Conservation (phyloP, 2,329 filamentous ascomycete genomes). For the Cytospora piceicola region DNA sequence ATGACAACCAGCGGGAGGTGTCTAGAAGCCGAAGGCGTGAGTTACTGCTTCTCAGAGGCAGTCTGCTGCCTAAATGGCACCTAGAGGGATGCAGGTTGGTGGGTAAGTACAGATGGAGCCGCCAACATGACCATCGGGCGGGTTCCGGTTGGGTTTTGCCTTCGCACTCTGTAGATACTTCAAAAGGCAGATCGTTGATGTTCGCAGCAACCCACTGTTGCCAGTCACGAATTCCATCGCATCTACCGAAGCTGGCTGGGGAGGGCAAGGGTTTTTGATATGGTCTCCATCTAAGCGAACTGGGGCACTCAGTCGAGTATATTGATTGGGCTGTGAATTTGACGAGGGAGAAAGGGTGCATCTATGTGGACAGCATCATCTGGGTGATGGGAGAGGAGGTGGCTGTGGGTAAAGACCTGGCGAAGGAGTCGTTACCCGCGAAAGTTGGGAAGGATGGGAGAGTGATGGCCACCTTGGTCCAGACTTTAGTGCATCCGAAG, state of each 20-base stretch:
- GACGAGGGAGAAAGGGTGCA: constrained; percentile 43
- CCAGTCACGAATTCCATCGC: too few species aligned
- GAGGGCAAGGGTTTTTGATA: constrained; percentile 50
- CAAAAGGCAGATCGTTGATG: too few species aligned
- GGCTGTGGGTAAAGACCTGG: constrained; percentile 27
- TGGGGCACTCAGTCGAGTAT: constrained; percentile 54
- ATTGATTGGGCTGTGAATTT: constrained; percentile 50
- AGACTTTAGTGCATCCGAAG: constrained; percentile 30
- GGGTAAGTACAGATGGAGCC: too few species aligned
- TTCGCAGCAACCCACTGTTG: too few species aligned
- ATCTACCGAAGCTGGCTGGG: constrained; percentile 42
- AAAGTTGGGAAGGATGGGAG: constrained; percentile 32
- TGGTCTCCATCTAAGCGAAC: constrained; percentile 59
- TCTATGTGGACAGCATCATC: constrained; percentile 58
- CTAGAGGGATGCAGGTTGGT: too few species aligned
- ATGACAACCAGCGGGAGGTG: too few species aligned
- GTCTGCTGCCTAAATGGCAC: too few species aligned
- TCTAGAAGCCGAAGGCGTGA: too few species aligned
- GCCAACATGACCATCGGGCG: too few species aligned
- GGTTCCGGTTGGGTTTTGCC: too few species aligned
- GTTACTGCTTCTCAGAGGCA: too few species aligned
- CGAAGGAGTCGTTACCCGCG: constrained; percentile 33
- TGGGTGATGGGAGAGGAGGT: constrained; percentile 38
- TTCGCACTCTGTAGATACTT: too few species aligned
- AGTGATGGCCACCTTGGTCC: constrained; percentile 33